These are phyloP conservation scores for Logfia minima DNA, from an alignment of 129 eudicot species.

Conservation along the genomic window DNA sequence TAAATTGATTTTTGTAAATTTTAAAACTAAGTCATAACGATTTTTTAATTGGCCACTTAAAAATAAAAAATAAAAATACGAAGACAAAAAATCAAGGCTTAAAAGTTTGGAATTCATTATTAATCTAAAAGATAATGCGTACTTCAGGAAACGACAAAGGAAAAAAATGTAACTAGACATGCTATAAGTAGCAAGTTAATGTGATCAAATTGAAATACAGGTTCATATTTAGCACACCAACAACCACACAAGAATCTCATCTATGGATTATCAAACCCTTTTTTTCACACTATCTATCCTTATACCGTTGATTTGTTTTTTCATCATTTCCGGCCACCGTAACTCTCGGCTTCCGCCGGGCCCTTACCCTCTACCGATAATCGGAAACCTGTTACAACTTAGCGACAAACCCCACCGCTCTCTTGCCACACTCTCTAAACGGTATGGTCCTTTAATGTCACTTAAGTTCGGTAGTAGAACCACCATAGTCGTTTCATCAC, in stretches of 20 bases:
- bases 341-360: conserved; percentile 1
- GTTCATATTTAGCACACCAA: neutral
- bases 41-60: too few species aligned
- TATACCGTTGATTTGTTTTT: neutral
- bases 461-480: neutral
- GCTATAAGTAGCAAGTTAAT: too few species aligned
- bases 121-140: too few species aligned
- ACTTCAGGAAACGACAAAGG: too few species aligned
- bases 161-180: too few species aligned
- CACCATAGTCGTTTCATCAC: conserved; percentile 4
- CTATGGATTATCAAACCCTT: neutral
- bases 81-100: too few species aligned
- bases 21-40: too few species aligned
- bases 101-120: too few species aligned
- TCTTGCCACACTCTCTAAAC: neutral
- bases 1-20: too few species aligned
- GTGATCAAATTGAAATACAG: too few species aligned
- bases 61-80: too few species aligned
- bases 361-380: neutral
- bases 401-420: neutral
- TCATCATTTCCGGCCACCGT: neutral
- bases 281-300: neutral
- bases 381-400: neutral
- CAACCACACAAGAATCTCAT: neutral
- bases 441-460: neutral